phyloP scores from a whole-genome alignment of 106 monocot genomes.

The Narthecium ossifragum region DNA sequence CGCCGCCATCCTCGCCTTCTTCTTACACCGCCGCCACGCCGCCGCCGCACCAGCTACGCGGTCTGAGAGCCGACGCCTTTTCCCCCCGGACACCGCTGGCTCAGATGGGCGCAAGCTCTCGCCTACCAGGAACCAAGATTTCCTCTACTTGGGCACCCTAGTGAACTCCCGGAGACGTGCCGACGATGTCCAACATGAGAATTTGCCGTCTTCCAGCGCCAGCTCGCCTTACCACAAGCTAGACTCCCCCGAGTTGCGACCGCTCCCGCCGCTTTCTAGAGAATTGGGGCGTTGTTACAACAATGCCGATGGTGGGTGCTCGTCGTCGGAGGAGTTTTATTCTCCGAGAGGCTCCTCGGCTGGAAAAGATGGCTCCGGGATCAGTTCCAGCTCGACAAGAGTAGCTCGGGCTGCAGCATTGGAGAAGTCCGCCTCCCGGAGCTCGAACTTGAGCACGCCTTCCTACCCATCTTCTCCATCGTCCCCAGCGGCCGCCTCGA shows the following conservation, averaged over 20 bases:
- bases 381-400: conserved; percentile 14
- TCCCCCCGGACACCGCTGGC: conserved; percentile 20
- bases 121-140: conserved; percentile 24
- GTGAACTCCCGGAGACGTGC: conserved; percentile 16
- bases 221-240: conserved; percentile 23
- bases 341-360: conserved; percentile 36
- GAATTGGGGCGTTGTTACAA: conserved; percentile 8
- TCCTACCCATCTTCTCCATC: conserved; percentile 12
- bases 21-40: conserved; percentile 26
- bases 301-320: conserved; percentile 18
- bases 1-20: conserved; percentile 22
- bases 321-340: conserved; percentile 56
- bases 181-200: background rate
- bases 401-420: conserved; percentile 7
- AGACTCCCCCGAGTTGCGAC: conserved; percentile 74
- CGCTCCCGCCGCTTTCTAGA: conserved; percentile 57
- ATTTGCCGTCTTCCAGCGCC: conserved; percentile 1
- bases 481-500: conserved; percentile 9
- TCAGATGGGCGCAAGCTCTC: conserved; percentile 9
- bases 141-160: conserved; percentile 62
- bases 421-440: conserved; percentile 22
- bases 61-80: conserved; percentile 35
- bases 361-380: conserved; percentile 13
- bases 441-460: conserved; percentile 13
- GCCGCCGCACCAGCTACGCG: background rate